phyloP scores from a whole-genome alignment of 805 yeast species.

The Danielozyma ontarioensis region DNA sequence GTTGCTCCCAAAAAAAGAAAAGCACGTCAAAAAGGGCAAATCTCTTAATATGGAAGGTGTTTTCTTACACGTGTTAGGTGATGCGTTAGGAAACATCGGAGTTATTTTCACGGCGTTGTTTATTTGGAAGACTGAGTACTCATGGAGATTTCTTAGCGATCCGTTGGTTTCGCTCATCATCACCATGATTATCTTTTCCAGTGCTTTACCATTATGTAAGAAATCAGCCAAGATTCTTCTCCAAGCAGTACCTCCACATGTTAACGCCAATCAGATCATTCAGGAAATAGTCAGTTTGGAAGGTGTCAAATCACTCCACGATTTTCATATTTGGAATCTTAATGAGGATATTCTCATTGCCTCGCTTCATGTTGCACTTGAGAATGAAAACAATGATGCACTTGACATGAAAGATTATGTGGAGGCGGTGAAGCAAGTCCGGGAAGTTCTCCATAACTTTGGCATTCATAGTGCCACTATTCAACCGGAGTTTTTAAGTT shows the following conservation, averaged over 20 bases:
- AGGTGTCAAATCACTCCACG: conserved; percentile 84
- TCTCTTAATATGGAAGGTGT: conserved; percentile 98
- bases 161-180: conserved; percentile 83
- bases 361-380: conserved; percentile 77
- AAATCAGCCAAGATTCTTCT: conserved; percentile 81
- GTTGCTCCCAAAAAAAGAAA: conserved; percentile 19
- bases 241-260: conserved; percentile 87
- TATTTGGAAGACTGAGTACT: conserved; percentile 88
- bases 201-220: conserved; percentile 86
- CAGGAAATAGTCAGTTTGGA: conserved; percentile 60
- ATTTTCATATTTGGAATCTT: conserved; percentile 94
- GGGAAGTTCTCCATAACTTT: conserved; percentile 71
- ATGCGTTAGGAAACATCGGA: conserved; percentile 92
- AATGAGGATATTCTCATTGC: conserved; percentile 85
- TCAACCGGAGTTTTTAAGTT: conserved; percentile 78
- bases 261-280: conserved; percentile 71
- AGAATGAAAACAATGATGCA: conserved; percentile 45
- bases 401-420: conserved; percentile 44
- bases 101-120: conserved; percentile 85
- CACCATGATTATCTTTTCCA: conserved; percentile 81
- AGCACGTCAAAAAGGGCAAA: conserved; percentile 37
- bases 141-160: conserved; percentile 84
- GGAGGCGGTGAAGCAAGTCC: conserved; percentile 66
- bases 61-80: conserved; percentile 91
- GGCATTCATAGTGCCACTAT: conserved; percentile 93